These are phyloP conservation scores for Botrytis paeoniae DNA, from an alignment of 2,329 filamentous ascomycete species.

Conservation along the genomic window DNA sequence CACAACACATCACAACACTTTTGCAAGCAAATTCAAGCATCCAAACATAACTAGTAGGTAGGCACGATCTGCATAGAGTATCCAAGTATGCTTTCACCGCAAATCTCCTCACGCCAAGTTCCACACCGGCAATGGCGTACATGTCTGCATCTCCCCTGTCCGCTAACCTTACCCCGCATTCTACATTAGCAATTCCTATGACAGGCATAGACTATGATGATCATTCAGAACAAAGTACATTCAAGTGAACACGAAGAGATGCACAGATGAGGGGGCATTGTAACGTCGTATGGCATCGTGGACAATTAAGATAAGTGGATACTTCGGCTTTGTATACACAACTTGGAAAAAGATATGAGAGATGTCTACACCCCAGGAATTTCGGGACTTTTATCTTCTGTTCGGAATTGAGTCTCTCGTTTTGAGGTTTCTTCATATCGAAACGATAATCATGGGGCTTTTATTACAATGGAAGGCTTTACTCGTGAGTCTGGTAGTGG, in stretches of 20 bases:
- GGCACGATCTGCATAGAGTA: background rate
- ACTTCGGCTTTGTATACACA: background rate
- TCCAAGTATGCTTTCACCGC: background rate
- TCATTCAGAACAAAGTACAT: background rate
- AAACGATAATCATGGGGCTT: background rate
- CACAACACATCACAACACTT: background rate
- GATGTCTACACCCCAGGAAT: background rate
- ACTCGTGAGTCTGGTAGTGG: background rate
- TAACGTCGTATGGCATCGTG: constrained; percentile 13
- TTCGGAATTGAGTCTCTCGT: background rate
- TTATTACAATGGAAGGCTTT: background rate
- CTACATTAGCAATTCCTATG: background rate
- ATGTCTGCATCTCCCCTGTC: background rate
- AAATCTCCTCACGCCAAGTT: background rate
- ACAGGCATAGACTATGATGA: constrained; percentile 1
- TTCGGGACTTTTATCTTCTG: background rate
- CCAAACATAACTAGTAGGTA: background rate
- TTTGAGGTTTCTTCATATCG: background rate
- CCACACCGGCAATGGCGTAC: constrained; percentile 9
- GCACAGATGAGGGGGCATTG: constrained; percentile 14
- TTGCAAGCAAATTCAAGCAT: background rate
- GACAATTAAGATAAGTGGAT: background rate
- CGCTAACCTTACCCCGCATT: constrained; percentile 11
- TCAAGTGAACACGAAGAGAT: background rate
- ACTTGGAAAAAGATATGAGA: background rate